A percentile compares a stretch with the other conserved stretches of the same genome.
Evolutionary conservation across 2,329 filamentous ascomycete species (phyloP).

Genomic region (Fusarium papillatum): DNA sequence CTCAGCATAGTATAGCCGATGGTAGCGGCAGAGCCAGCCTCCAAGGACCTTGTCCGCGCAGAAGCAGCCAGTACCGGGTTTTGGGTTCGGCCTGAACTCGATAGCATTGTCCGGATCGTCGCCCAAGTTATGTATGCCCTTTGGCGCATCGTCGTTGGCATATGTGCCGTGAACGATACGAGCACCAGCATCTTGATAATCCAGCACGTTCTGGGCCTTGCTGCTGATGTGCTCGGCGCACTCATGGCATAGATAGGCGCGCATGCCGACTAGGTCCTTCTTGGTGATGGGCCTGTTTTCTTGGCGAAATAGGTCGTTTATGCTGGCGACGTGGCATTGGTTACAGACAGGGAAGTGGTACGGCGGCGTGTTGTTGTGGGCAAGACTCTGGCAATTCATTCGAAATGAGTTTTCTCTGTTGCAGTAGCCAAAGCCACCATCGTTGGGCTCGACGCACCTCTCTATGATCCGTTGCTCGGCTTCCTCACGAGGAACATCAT

Average conservation of each 20-base stretch:
- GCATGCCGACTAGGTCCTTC: slow-evolving; percentile 48
- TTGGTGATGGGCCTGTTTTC: slow-evolving; percentile 19
- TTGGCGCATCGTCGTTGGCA: neutral
- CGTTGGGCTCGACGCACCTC: slow-evolving; percentile 31
- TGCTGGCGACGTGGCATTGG: slow-evolving; percentile 43
- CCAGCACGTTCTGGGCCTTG: neutral
- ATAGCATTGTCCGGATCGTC: slow-evolving; percentile 1
- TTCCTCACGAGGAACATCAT: slow-evolving; percentile 19
- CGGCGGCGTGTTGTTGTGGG: slow-evolving; percentile 26
- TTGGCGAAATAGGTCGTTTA: slow-evolving; percentile 28
- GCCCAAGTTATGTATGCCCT: slow-evolving; percentile 3
- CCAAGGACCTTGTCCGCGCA: slow-evolving; percentile 53
- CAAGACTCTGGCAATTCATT: slow-evolving; percentile 31
- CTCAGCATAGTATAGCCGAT: slow-evolving; percentile 48
- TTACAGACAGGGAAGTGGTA: slow-evolving; percentile 36
- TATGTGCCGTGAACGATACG: slow-evolving; percentile 45
- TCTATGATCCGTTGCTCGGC: neutral
- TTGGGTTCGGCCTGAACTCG: slow-evolving; percentile 15
- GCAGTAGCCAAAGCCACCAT: slow-evolving; percentile 27
- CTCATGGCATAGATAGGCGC: slow-evolving; percentile 51
- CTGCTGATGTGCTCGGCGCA: slow-evolving; percentile 41
- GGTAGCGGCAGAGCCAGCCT: slow-evolving; percentile 50
- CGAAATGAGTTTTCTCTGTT: neutral
- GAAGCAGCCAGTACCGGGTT: slow-evolving; percentile 52
- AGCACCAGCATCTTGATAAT: slow-evolving; percentile 26